phyloP scores from a whole-genome alignment of 306 rosid species.

The Inga oerstediana region DNA sequence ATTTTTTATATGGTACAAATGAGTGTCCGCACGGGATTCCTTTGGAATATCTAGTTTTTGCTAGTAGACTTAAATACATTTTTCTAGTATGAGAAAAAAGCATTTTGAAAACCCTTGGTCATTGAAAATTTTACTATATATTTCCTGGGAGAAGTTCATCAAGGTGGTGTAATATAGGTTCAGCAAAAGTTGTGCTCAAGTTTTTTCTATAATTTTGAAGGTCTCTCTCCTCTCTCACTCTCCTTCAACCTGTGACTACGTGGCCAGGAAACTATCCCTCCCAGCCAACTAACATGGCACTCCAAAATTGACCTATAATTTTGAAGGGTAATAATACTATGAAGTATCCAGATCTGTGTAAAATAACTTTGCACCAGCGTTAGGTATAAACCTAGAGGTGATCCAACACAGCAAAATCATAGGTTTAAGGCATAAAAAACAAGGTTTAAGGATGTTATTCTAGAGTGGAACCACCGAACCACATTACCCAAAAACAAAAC shows the following conservation, averaged over 20 bases:
- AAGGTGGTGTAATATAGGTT: not conserved
- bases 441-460: not conserved
- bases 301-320: not conserved
- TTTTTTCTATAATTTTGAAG: not conserved
- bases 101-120: not conserved
- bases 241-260: too few species aligned
- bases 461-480: not conserved
- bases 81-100: not conserved
- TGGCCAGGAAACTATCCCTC: too few species aligned
- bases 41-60: not conserved
- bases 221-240: not conserved
- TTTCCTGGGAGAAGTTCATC: not conserved
- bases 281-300: too few species aligned
- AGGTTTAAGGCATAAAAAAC: slow-evolving; percentile 16
- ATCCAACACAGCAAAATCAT: not conserved
- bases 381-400: not conserved
- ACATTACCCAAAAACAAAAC: slow-evolving; percentile 17
- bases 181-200: not conserved
- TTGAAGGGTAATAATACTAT: not conserved
- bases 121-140: not conserved
- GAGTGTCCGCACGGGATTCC: not conserved
- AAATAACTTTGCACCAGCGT: not conserved
- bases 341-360: not conserved
- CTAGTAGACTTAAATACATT: not conserved
- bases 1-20: not conserved